Base-by-base conservation (phyloP, 2,329 filamentous ascomycete species). In the Escovopsis weberi region DNA sequence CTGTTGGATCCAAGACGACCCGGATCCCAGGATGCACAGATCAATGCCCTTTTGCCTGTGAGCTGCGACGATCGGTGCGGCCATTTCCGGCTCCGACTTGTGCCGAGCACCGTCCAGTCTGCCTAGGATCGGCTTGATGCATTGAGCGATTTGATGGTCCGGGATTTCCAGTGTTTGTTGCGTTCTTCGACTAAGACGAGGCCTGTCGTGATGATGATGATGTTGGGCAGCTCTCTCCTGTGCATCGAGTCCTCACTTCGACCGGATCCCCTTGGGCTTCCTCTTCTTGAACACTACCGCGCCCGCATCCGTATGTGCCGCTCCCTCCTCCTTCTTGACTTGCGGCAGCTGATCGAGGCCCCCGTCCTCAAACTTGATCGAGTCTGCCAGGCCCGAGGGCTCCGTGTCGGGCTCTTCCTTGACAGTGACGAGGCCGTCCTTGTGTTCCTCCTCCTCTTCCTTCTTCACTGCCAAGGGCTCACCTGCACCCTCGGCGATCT, bases 271-370 rank as follows among this genome's bases (percentile, higher is more conserved):
- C 65, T 78, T 82, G 12, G 76, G 68, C 55, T 86, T 89, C 42
- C 84, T 68, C 64, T 87, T 88, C 63, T 88, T 89, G 62, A 89
- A 91, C 3, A 86, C 66, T 2, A 86, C 70, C 3, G 72, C 67
- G 1, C 49, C 56, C 5, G n/a, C 26, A 8, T 40, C 41, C 12
- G 40, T 50, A 9, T 32, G 8, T 9, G 28, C 28, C 28, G 8
- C 28, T 2, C 48, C 54, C 4, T 53, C 58, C 45, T 74, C 70
- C 39, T 63, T 55, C 55, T 73, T 72, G 26, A 67, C 37, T 28
- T 47, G 19, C n/a, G 45, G 19, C 28, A 32, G 28, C 28, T 11
- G 8, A 2, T 45, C 47, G 1, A 39, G 9, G 12, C 45, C 2
- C 0, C 44, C 34, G 12, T 47, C 39, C 28, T 51, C 48, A 6